Conservation (phyloP, 331 rosid species). For the Cydonia oblonga region DNA sequence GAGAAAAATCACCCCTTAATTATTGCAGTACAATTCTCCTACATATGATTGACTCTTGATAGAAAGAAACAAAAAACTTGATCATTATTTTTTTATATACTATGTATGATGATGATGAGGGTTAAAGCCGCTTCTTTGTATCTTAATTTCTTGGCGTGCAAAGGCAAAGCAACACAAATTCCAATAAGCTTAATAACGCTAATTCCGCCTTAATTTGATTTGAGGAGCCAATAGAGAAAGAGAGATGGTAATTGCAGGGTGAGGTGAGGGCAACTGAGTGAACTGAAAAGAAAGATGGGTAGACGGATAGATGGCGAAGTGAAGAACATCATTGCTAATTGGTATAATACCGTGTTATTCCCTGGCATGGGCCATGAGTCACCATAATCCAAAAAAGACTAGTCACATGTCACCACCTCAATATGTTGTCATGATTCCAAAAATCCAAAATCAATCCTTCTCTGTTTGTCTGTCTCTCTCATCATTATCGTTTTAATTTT, state of each 20-base stretch:
- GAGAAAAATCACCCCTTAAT: background rate
- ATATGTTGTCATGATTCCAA: conserved; percentile 21
- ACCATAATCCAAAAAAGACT: conserved; percentile 33
- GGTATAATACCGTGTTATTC: conserved; percentile 39
- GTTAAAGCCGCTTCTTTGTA: too few relatives aligned
- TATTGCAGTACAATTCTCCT: background rate
- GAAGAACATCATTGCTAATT: conserved; percentile 40
- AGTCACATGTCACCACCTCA: conserved; percentile 53
- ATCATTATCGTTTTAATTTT: background rate
- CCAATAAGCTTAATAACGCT: background rate
- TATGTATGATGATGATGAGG: too few relatives aligned
- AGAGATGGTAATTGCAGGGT: background rate
- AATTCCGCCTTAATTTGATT: background rate
- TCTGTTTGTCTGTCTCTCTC: background rate
- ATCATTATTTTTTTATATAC: background rate
- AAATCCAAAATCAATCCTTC: background rate
- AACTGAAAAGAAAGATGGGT: background rate
- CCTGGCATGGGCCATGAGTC: conserved; percentile 50
- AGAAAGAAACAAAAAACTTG: background rate
- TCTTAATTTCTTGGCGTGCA: background rate
- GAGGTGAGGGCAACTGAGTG: background rate
- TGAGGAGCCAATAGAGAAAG: background rate
- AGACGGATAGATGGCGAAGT: background rate
- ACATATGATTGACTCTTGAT: background rate
- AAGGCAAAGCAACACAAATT: background rate